Evolutionary conservation across 352 stramenopile species (phyloP).

Genomic region (Pythium dissotocum): DNA sequence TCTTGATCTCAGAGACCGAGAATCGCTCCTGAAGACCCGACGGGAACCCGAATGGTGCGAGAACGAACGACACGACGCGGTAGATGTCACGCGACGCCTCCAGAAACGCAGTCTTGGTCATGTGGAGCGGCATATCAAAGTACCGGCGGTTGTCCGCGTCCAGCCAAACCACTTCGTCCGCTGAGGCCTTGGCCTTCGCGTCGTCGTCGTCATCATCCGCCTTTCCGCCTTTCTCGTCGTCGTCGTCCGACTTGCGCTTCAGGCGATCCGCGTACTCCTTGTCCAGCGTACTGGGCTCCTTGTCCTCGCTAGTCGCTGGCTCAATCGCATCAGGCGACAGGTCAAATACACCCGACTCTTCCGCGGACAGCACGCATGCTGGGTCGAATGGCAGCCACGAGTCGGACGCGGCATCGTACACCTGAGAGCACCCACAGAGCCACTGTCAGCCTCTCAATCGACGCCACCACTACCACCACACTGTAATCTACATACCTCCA

Average conservation of each 20-base stretch:
- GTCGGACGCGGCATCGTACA: slow-evolving; percentile 9
- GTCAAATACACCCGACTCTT: slow-evolving; percentile 37
- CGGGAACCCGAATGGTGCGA: slow-evolving; percentile 80
- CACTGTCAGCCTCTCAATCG: background rate
- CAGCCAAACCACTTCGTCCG: slow-evolving; percentile 54
- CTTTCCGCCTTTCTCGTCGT: slow-evolving; percentile 27
- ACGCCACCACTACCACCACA: background rate
- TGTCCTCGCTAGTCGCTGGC: background rate
- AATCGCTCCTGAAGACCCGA: slow-evolving; percentile 51
- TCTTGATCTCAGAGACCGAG: slow-evolving; percentile 72
- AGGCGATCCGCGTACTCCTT: slow-evolving; percentile 51
- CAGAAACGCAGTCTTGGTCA: slow-evolving; percentile 71
- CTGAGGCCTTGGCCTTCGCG: slow-evolving; percentile 30
- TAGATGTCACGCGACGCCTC: slow-evolving; percentile 69
- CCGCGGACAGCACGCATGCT: slow-evolving; percentile 6
- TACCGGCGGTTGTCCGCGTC: slow-evolving; percentile 52
- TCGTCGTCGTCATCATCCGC: slow-evolving; percentile 22
- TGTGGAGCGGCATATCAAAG: slow-evolving; percentile 79
- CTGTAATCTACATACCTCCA: slow-evolving; percentile 14
- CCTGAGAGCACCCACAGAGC: slow-evolving; percentile 3
- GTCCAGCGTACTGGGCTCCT: slow-evolving; percentile 21
- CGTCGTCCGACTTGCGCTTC: slow-evolving; percentile 19
- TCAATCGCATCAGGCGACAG: slow-evolving; percentile 38
- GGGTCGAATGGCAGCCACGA: slow-evolving; percentile 24
- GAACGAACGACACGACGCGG: slow-evolving; percentile 76